Evolutionary conservation across 495 filamentous ascomycete species (phyloP).

Genomic region (Chaetomidium leptoderma): DNA sequence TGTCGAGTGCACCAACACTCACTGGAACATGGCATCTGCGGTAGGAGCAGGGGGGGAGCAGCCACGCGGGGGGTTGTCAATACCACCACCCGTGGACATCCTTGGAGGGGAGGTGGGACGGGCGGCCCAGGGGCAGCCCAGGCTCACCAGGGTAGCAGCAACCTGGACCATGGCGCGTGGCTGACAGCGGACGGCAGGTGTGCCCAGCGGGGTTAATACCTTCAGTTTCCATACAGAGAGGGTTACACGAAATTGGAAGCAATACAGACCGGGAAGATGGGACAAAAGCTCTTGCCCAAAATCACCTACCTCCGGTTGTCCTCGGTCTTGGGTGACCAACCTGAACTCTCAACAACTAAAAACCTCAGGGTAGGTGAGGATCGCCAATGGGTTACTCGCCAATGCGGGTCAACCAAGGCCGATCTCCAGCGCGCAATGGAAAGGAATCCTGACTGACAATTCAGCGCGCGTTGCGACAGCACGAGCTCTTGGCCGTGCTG

Average conservation of each 20-base stretch:
- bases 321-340: too few species aligned
- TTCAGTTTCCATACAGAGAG: too few species aligned
- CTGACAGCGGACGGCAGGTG: not conserved
- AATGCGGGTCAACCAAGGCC: not conserved
- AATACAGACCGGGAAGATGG: too few species aligned
- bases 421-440: not conserved
- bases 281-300: too few species aligned
- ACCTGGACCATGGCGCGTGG: not conserved
- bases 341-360: too few species aligned
- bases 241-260: not conserved
- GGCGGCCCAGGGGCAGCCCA: not conserved
- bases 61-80: constrained; percentile 18
- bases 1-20: not conserved
- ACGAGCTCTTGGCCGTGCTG: not conserved
- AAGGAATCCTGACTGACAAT: not conserved
- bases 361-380: not conserved
- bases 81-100: not conserved
- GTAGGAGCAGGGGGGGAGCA: constrained; percentile 10
- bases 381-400: not conserved
- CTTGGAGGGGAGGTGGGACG: not conserved
- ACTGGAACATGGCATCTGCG: constrained; percentile 10
- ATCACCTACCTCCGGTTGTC: too few species aligned
- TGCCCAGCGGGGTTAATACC: not conserved
- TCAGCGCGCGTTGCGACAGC: not conserved
- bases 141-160: not conserved